phyloP scores from a whole-genome alignment of 2,329 filamentous ascomycete genomes.

The Beauveria asiatica region DNA sequence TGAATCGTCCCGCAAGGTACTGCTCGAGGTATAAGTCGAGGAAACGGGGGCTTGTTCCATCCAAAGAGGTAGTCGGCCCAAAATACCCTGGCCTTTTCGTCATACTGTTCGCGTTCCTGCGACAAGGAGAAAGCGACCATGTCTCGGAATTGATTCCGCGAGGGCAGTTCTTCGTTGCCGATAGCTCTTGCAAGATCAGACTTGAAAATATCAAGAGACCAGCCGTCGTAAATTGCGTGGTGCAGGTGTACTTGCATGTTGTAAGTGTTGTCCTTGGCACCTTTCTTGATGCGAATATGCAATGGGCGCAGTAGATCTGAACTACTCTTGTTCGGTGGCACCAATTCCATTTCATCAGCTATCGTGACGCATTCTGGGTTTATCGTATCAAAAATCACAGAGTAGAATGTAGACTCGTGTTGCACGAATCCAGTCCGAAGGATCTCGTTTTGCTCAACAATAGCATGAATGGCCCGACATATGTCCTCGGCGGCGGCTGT shows the following conservation, averaged over 20 bases:
- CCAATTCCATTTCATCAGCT: conserved; percentile 28
- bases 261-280: conserved; percentile 18
- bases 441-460: conserved; percentile 53
- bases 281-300: conserved; percentile 43
- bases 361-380: conserved; percentile 32
- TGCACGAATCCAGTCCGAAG: conserved; percentile 65
- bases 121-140: conserved; percentile 44
- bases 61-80: conserved; percentile 61
- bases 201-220: conserved; percentile 72
- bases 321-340: conserved; percentile 25
- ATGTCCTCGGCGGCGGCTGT: conserved; percentile 31
- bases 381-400: conserved; percentile 51
- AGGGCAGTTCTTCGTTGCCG: conserved; percentile 15
- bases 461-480: conserved; percentile 35
- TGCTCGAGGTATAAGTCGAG: conserved; percentile 29
- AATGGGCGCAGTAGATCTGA: conserved; percentile 46
- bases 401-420: conserved; percentile 29
- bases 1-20: not conserved
- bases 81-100: conserved; percentile 45
- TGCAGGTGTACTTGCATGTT: conserved; percentile 53
- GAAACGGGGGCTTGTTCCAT: conserved; percentile 45
- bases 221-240: conserved; percentile 87
- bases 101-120: conserved; percentile 17
- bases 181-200: conserved; percentile 54
- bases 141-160: conserved; percentile 50